Evolutionary conservation across 2,329 filamentous ascomycete genomes (phyloP).

Genomic region (Helotiales sp.): DNA sequence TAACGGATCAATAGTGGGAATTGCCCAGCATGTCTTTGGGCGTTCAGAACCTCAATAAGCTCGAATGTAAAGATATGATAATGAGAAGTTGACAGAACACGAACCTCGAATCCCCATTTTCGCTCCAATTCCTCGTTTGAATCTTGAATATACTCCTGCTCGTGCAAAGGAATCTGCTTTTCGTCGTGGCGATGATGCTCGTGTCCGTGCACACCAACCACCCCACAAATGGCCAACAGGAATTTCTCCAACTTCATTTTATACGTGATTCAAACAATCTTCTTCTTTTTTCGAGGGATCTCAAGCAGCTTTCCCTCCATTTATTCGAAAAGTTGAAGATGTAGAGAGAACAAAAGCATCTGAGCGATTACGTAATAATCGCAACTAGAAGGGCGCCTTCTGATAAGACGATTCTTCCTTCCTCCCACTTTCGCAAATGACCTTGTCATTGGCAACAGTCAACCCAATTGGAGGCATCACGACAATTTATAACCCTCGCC

Average conservation of each 20-base stretch:
- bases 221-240: not conserved
- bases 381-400: not conserved
- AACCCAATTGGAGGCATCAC: not conserved
- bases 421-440: slow-evolving; percentile 5
- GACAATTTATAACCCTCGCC: not conserved
- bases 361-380: not conserved
- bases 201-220: slow-evolving; percentile 10
- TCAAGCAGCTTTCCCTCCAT: not conserved
- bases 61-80: not conserved
- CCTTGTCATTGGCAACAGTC: not conserved
- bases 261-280: too few species aligned
- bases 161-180: slow-evolving; percentile 39
- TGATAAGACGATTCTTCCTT: not conserved
- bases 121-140: slow-evolving; percentile 52
- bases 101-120: slow-evolving; percentile 59
- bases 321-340: not conserved
- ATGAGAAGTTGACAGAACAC: too few species aligned
- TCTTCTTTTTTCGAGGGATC: not conserved
- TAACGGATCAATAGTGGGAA: not conserved
- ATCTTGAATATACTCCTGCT: slow-evolving; percentile 48
- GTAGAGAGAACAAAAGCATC: not conserved
- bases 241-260: not conserved
- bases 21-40: not conserved
- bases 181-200: slow-evolving; percentile 26
- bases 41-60: not conserved